phyloP scores from a whole-genome alignment of 2,329 filamentous ascomycete species.

The Neurospora crassa region DNA sequence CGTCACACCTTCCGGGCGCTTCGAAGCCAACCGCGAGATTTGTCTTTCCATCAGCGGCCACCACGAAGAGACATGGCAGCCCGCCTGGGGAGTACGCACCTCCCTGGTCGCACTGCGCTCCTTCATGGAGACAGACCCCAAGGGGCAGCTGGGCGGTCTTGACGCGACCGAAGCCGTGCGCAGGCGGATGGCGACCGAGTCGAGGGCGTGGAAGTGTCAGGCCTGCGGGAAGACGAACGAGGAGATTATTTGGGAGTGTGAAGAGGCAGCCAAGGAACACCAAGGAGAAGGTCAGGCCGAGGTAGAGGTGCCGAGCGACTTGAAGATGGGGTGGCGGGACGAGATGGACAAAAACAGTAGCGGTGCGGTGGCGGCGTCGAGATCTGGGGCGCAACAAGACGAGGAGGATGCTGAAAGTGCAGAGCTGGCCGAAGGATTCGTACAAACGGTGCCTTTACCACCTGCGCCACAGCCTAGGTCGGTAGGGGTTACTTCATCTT shows the following conservation, averaged over 20 bases:
- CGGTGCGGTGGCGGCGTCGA: slow-evolving; percentile 10
- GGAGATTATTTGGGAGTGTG: slow-evolving; percentile 64
- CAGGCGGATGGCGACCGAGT: slow-evolving; percentile 58
- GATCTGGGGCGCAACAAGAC: slow-evolving; percentile 5
- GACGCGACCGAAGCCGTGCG: slow-evolving; percentile 63
- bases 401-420: slow-evolving; percentile 33
- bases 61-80: slow-evolving; percentile 98
- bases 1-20: slow-evolving; percentile 80
- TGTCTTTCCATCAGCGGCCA: slow-evolving; percentile 89
- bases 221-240: slow-evolving; percentile 62
- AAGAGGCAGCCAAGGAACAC: slow-evolving; percentile 40
- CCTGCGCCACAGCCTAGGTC: slow-evolving; percentile 7
- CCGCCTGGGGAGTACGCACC: slow-evolving; percentile 91
- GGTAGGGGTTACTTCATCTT: slow-evolving; percentile 8
- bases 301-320: slow-evolving; percentile 41
- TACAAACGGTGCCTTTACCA: slow-evolving; percentile 34
- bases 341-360: slow-evolving; percentile 43
- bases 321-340: slow-evolving; percentile 63
- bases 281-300: slow-evolving; percentile 25
- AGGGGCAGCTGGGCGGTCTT: slow-evolving; percentile 82
- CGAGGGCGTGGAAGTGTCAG: slow-evolving; percentile 55
- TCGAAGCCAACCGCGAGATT: slow-evolving; percentile 95
- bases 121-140: slow-evolving; percentile 88
- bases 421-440: slow-evolving; percentile 48
- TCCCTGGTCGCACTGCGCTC: slow-evolving; percentile 70